These are phyloP conservation scores for Phytophthora parvispora DNA, from an alignment of 352 stramenopile genomes.

Conservation along the genomic window DNA sequence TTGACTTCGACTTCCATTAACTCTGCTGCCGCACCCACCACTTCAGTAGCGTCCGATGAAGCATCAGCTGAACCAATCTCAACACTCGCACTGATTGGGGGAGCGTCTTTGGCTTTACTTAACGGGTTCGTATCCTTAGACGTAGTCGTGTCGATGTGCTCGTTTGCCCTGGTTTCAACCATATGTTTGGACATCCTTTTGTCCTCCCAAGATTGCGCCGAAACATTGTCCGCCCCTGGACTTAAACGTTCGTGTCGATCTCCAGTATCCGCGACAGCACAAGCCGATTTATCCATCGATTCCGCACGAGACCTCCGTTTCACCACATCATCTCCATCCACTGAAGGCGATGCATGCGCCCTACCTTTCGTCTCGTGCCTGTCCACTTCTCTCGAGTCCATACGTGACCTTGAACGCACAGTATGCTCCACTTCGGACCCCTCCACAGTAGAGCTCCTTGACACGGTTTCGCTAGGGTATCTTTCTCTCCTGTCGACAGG, in stretches of 20 bases:
- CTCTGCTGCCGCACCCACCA: background rate
- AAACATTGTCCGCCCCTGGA: background rate
- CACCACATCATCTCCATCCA: slow-evolving; percentile 1
- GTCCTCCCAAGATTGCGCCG: slow-evolving; percentile 4
- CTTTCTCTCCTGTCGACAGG: slow-evolving; percentile 9
- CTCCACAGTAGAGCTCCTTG: background rate
- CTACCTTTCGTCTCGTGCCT: slow-evolving; percentile 5
- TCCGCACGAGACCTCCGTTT: slow-evolving; percentile 5
- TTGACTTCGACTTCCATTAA: background rate
- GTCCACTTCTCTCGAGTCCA: slow-evolving; percentile 15
- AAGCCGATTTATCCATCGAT: background rate
- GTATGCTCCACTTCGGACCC: background rate
- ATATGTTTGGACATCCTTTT: background rate
- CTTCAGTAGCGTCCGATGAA: slow-evolving; percentile 1
- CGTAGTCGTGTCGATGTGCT: background rate
- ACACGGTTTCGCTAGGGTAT: background rate
- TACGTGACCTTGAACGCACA: slow-evolving; percentile 1
- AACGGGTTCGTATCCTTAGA: background rate
- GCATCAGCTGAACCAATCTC: background rate
- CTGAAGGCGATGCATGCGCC: background rate
- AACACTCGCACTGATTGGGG: background rate
- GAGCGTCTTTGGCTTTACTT: background rate
- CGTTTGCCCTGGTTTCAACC: slow-evolving; percentile 1
- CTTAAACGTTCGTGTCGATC: background rate
- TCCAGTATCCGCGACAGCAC: background rate